Evolutionary conservation across 2,329 filamentous ascomycete species (phyloP), one percentile per base, ranked within the genome.

Genomic region (Parastagonospora avenae): DNA sequence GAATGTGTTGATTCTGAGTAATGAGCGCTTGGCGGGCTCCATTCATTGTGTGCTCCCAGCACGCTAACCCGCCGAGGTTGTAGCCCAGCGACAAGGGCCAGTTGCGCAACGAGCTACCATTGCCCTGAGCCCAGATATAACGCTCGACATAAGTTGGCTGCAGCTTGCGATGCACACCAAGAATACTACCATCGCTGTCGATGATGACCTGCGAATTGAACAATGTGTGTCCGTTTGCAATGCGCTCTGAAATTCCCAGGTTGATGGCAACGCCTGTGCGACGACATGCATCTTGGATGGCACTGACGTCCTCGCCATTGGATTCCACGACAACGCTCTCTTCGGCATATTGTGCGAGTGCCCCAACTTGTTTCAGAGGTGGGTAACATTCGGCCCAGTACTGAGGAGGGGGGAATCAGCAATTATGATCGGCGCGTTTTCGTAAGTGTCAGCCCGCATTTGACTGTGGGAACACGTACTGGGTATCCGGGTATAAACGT

Each of bases 21-120:
- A 73, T 58, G 28, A 74, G 52, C 2, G 72, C 71, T 49, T 74
- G 70, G n/a, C 70, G 63, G 16, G 71, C 69, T 27, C 69, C 70
- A 19, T 73, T 74, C 70, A 73, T 71, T 2, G 71, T 74, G 40
- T 74, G 65, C 50, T 74, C 72, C 72, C 70, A 74, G 59, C 72
- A 74, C 7, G 65, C 67, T 8, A 74, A 57, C 7, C 69, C 71
- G 14, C 70, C 70, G 0, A 74, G 52, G 40, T 73, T 74, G 35
- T 67, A 74, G 5, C 65, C 69, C 7, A 70, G 48, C 4, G 59
- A 62, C 12, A 70, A 47, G 4, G 62, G 57, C 61, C 62, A 72
- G 28, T 63, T 71, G 33, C 64, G 59, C 28, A 74, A 48, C 16
- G 66, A 68, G 30, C 60, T 65, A 6, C 71, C 71, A 27, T 66